phyloP scores from a whole-genome alignment of 257 asterid genomes.

The Thymus mandschuricus region DNA sequence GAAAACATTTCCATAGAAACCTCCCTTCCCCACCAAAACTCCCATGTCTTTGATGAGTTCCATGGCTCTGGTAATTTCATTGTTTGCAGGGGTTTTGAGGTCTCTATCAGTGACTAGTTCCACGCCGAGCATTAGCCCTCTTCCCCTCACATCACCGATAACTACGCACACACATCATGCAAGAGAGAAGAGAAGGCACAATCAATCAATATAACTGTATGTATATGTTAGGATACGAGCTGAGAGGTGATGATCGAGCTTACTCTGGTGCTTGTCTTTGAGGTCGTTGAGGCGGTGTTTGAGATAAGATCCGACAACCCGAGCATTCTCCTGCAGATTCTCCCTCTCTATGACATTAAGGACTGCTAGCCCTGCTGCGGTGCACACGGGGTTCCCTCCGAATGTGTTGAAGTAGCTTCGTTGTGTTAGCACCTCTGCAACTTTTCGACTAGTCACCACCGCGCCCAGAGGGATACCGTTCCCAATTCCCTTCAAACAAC shows the following conservation, averaged over 20 bases:
- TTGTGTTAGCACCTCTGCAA: constrained; percentile 63
- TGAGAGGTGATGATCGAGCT: neutral
- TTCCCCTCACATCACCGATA: constrained; percentile 77
- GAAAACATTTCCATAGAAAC: constrained; percentile 70
- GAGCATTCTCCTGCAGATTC: constrained; percentile 77
- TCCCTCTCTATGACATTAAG: constrained; percentile 65
- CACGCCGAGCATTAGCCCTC: constrained; percentile 81
- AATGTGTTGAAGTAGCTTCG: constrained; percentile 83
- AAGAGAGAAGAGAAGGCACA: neutral
- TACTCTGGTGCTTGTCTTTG: constrained; percentile 70
- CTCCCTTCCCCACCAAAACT: constrained; percentile 75
- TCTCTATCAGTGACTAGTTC: constrained; percentile 67
- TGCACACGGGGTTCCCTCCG: constrained; percentile 82
- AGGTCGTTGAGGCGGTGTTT: constrained; percentile 63
- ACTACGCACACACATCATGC: constrained; percentile 36
- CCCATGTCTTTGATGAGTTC: constrained; percentile 72
- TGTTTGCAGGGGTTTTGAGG: constrained; percentile 62
- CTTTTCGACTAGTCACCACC: constrained; percentile 66
- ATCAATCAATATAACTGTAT: too few relatives aligned
- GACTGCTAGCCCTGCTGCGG: constrained; percentile 75
- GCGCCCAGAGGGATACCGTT: constrained; percentile 81
- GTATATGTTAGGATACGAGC: neutral
- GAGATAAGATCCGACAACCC: constrained; percentile 64
- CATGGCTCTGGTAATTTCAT: constrained; percentile 55
- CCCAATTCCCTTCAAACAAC: constrained; percentile 58